Evolutionary conservation across 305 asterid species (phyloP).

Genomic region (Fraxinus platypoda): DNA sequence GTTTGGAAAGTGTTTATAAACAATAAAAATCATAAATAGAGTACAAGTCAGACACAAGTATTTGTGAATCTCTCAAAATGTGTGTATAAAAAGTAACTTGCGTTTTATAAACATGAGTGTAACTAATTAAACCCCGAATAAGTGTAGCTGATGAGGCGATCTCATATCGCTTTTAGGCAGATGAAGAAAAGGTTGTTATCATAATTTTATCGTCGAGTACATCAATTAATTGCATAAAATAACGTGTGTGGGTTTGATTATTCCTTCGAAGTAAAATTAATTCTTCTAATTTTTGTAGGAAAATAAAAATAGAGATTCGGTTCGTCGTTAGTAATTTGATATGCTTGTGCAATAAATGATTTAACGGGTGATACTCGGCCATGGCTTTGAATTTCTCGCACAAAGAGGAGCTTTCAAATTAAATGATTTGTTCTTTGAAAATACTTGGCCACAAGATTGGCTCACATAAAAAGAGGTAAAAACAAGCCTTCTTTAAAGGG

Average conservation of each 20-base stretch:
- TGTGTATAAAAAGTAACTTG: not conserved
- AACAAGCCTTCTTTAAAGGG: not conserved
- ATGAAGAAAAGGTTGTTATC: not conserved
- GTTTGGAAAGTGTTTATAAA: not conserved
- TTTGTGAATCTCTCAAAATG: too few relatives aligned
- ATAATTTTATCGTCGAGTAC: not conserved
- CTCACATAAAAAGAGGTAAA: not conserved
- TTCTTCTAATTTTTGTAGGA: too few relatives aligned
- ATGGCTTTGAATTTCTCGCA: not conserved
- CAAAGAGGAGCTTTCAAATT: not conserved
- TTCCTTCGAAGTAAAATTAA: too few relatives aligned
- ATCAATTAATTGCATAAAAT: not conserved
- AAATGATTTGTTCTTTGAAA: not conserved
- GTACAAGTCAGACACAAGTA: too few relatives aligned
- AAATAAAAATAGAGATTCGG: not conserved
- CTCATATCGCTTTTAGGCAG: not conserved
- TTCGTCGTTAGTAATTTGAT: not conserved
- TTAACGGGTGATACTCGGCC: not conserved
- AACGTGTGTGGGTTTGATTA: too few relatives aligned
- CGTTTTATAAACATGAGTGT: not conserved
- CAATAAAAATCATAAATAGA: not conserved
- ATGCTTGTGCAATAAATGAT: not conserved
- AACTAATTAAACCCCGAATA: not conserved
- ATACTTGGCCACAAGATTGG: not conserved
- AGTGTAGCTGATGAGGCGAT: not conserved